Conservation (phyloP, 2,329 filamentous ascomycete species). For the Talaromyces pinophilus region DNA sequence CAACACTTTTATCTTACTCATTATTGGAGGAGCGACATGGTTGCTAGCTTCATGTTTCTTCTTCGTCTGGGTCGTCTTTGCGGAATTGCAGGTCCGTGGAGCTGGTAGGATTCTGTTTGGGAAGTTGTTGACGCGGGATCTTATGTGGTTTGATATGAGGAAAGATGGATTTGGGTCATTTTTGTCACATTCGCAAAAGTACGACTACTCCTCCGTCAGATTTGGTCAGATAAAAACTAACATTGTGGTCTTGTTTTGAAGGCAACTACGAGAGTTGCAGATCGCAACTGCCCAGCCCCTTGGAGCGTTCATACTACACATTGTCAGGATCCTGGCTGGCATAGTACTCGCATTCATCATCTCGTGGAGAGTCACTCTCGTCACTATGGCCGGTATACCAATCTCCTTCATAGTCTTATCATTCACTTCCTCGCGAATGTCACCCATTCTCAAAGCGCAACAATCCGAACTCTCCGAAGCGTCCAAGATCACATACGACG, state of each 20-base stretch:
- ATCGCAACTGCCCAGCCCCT: conserved; percentile 76
- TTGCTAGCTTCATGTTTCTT: conserved; percentile 67
- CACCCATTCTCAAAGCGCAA: conserved; percentile 68
- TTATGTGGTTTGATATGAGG: conserved; percentile 79
- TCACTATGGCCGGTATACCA: conserved; percentile 73
- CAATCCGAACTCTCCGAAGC: conserved; percentile 67
- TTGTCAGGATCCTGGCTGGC: conserved; percentile 65
- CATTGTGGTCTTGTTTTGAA: conserved; percentile 39
- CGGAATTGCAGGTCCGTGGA: conserved; percentile 73
- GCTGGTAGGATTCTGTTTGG: conserved; percentile 67
- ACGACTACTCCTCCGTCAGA: conserved; percentile 38
- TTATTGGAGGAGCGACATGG: conserved; percentile 67
- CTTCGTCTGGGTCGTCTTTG: conserved; percentile 71
- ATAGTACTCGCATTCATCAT: conserved; percentile 72
- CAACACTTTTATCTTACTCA: conserved; percentile 64
- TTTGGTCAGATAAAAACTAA: background rate
- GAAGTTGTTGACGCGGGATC: conserved; percentile 68
- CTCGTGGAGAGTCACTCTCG: conserved; percentile 81
- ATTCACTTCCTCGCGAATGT: conserved; percentile 62
- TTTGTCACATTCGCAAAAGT: conserved; percentile 73
- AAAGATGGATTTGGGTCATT: conserved; percentile 71
- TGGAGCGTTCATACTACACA: conserved; percentile 66
- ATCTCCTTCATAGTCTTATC: conserved; percentile 63
- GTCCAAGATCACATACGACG: conserved; percentile 69
- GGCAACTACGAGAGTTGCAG: conserved; percentile 80